Conservation (phyloP, 2,329 filamentous ascomycete genomes). For the Paracamarosporium sp. region DNA sequence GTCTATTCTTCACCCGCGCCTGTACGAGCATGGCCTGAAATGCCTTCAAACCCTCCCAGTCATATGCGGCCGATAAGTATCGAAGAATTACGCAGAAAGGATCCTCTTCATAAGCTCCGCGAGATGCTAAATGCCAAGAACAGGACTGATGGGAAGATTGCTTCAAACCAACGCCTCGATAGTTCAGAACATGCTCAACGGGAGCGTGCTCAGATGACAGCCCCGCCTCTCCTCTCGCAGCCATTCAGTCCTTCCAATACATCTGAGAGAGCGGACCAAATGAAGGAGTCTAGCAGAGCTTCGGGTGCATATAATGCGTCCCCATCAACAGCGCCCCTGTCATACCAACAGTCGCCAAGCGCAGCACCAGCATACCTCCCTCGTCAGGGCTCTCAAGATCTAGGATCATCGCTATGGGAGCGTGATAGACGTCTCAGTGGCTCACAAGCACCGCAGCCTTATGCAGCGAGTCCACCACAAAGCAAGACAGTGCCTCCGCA, state of each 20-base stretch:
- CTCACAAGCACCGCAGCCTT: slow-evolving; percentile 33
- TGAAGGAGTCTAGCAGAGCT: slow-evolving; percentile 32
- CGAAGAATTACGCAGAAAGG: slow-evolving; percentile 29
- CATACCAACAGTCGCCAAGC: slow-evolving; percentile 21
- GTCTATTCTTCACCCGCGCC: neutral
- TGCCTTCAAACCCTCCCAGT: slow-evolving; percentile 16
- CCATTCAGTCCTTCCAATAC: slow-evolving; percentile 13
- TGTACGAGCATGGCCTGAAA: neutral
- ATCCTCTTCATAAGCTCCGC: slow-evolving; percentile 31
- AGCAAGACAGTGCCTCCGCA: slow-evolving; percentile 29
- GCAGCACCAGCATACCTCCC: slow-evolving; percentile 22
- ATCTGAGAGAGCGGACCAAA: slow-evolving; percentile 28
- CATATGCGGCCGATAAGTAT: slow-evolving; percentile 26
- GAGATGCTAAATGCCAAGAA: slow-evolving; percentile 35
- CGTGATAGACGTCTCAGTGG: slow-evolving; percentile 35
- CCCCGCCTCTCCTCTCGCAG: slow-evolving; percentile 15
- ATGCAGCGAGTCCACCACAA: slow-evolving; percentile 31
- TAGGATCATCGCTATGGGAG: slow-evolving; percentile 31
- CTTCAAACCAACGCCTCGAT: neutral
- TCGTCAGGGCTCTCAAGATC: slow-evolving; percentile 35
- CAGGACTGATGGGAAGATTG: slow-evolving; percentile 6
- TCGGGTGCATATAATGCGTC: slow-evolving; percentile 31
- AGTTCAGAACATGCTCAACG: neutral
- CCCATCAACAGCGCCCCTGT: slow-evolving; percentile 17
- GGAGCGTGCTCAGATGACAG: slow-evolving; percentile 15